Evolutionary conservation across 2,329 filamentous ascomycete genomes (phyloP).

Genomic region (Fusarium setosum): DNA sequence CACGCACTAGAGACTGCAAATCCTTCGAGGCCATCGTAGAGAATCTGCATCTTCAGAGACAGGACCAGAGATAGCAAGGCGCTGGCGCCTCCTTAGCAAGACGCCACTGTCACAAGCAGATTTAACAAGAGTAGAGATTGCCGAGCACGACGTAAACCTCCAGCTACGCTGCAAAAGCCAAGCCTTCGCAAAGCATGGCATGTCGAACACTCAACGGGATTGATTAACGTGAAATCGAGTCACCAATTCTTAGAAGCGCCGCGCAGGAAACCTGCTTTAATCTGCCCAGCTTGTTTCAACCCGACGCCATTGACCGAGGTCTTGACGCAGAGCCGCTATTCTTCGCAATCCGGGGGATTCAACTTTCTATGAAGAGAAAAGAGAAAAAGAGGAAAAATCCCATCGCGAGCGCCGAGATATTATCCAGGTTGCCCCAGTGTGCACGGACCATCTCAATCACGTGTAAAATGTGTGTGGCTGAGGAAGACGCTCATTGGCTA

Average conservation of each 20-base stretch:
- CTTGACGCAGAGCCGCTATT: conserved; percentile 63
- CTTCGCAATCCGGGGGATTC: conserved; percentile 67
- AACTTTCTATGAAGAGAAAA: conserved; percentile 64
- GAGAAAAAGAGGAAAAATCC: conserved; percentile 35
- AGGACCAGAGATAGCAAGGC: background rate
- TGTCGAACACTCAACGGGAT: conserved; percentile 75
- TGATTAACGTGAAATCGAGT: conserved; percentile 66
- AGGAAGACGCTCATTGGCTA: conserved; percentile 34
- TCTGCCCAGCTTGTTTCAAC: conserved; percentile 72
- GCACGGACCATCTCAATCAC: conserved; percentile 46
- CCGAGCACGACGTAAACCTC: background rate
- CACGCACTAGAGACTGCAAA: background rate
- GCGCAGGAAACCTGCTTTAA: conserved; percentile 55
- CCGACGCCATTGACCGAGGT: conserved; percentile 55
- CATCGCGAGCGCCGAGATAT: conserved; percentile 18
- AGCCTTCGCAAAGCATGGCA: conserved; percentile 42
- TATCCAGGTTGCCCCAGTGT: conserved; percentile 1
- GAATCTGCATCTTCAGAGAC: background rate
- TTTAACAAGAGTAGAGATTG: background rate
- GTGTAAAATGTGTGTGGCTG: conserved; percentile 20
- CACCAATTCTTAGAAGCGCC: conserved; percentile 74
- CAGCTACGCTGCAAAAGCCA: background rate
- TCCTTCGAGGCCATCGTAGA: no score
- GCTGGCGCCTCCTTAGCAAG: background rate
- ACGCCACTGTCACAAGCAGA: background rate